Conservation (phyloP, 2,329 filamentous ascomycete genomes). For the Colletotrichum magnum region DNA sequence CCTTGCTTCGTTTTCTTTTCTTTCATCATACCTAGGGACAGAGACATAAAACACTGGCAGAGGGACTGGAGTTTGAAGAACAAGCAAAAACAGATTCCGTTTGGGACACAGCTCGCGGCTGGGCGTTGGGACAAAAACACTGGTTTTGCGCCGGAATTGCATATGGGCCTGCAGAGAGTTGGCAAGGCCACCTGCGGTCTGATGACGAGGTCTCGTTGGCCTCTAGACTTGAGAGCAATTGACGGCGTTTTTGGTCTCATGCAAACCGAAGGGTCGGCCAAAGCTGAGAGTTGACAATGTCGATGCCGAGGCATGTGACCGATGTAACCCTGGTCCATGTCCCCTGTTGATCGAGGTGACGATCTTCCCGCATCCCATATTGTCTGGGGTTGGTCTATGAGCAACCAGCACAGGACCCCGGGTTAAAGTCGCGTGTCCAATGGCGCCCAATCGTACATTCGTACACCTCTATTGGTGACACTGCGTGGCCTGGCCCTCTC, state of each 20-base stretch:
- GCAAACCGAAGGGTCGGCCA: not conserved
- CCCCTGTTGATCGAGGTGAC: not conserved
- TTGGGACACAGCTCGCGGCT: slow-evolving; percentile 23
- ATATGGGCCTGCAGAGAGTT: slow-evolving; percentile 19
- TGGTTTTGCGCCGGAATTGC: slow-evolving; percentile 18
- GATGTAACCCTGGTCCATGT: not conserved
- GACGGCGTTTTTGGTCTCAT: slow-evolving; percentile 30
- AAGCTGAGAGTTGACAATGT: not conserved
- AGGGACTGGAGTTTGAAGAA: slow-evolving; percentile 29
- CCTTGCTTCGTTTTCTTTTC: slow-evolving; percentile 19
- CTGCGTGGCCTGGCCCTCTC: too few species aligned
- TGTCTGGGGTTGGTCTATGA: not conserved
- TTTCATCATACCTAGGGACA: slow-evolving; percentile 31
- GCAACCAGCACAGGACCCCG: not conserved
- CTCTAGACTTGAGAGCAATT: slow-evolving; percentile 25
- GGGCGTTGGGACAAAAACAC: slow-evolving; percentile 30
- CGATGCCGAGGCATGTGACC: slow-evolving; percentile 25
- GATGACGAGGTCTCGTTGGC: not conserved
- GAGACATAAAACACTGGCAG: slow-evolving; percentile 31
- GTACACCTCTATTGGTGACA: too few species aligned
- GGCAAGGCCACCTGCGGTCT: slow-evolving; percentile 7
- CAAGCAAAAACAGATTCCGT: slow-evolving; percentile 22
- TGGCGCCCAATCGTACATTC: too few species aligned
- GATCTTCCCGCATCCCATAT: slow-evolving; percentile 2
- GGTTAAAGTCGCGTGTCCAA: too few species aligned